phyloP scores from a whole-genome alignment of 768 basidiomycete genomes.

The Mycena albidolilacea region DNA sequence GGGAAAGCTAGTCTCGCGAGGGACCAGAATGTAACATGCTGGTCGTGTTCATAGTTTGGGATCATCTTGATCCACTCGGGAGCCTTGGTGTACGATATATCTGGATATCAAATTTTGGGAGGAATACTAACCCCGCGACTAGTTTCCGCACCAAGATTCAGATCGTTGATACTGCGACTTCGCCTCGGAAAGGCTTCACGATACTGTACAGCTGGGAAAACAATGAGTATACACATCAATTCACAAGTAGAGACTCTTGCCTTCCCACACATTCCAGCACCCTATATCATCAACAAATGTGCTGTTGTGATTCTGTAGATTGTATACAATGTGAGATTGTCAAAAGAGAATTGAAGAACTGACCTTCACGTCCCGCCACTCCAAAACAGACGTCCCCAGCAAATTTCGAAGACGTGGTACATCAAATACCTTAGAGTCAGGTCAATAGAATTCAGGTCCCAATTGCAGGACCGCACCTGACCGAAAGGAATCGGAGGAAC shows the following conservation, averaged over 20 bases:
- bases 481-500: slow-evolving; percentile 70
- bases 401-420: slow-evolving; percentile 62
- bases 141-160: slow-evolving; percentile 58
- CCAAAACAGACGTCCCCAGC: slow-evolving; percentile 65
- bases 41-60: slow-evolving; percentile 61
- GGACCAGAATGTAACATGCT: slow-evolving; percentile 61
- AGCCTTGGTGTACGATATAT: slow-evolving; percentile 67
- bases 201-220: slow-evolving; percentile 53
- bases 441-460: no score
- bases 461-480: slow-evolving; percentile 44
- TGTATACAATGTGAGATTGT: slow-evolving; percentile 4
- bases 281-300: slow-evolving; percentile 62
- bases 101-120: slow-evolving; percentile 51
- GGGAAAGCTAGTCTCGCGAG: slow-evolving; percentile 64
- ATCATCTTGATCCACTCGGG: slow-evolving; percentile 65
- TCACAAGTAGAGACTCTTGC: background rate
- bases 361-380: slow-evolving; percentile 75
- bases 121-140: background rate
- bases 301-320: slow-evolving; percentile 50
- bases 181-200: slow-evolving; percentile 55
- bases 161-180: slow-evolving; percentile 52
- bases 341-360: background rate
- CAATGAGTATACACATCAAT: background rate
- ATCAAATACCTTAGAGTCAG: slow-evolving; percentile 60
- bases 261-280: slow-evolving; percentile 70